phyloP scores from a whole-genome alignment of 2,329 filamentous ascomycete genomes.

The Ascomycota sp. region DNA sequence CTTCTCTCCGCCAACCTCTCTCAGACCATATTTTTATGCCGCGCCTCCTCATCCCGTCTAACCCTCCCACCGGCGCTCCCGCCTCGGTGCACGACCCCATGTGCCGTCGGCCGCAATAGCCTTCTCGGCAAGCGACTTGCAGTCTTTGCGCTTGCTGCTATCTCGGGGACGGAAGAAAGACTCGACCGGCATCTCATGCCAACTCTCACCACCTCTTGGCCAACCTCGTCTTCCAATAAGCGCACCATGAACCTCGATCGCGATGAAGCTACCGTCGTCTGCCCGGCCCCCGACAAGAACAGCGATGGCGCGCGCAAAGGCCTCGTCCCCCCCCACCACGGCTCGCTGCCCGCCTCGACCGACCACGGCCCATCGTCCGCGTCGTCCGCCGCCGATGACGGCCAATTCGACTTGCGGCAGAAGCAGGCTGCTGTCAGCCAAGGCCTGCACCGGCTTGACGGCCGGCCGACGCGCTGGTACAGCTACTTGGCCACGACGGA shows the following conservation, averaged over 20 bases:
- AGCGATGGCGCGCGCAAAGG: background rate
- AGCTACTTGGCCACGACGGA: slow-evolving; percentile 66
- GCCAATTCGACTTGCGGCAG: too few species aligned
- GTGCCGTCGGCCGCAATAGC: slow-evolving; percentile 22
- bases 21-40: too few species aligned
- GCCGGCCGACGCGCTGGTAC: slow-evolving; percentile 35
- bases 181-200: too few species aligned
- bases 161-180: slow-evolving; percentile 32
- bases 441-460: slow-evolving; percentile 35
- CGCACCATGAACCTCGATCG: too few species aligned
- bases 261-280: background rate
- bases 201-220: too few species aligned
- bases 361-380: too few species aligned
- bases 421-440: slow-evolving; percentile 25
- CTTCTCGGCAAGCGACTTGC: slow-evolving; percentile 36
- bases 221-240: too few species aligned
- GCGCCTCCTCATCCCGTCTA: background rate
- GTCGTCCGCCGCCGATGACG: slow-evolving; percentile 3
- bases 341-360: slow-evolving; percentile 4
- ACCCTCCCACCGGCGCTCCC: slow-evolving; percentile 1
- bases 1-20: too few species aligned
- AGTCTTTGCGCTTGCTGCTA: slow-evolving; percentile 46
- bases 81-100: too few species aligned
- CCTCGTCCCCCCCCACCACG: background rate
- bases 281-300: background rate